Base-by-base conservation (phyloP, 176 grass and related monocot species). In the Carex littledalei region DNA sequence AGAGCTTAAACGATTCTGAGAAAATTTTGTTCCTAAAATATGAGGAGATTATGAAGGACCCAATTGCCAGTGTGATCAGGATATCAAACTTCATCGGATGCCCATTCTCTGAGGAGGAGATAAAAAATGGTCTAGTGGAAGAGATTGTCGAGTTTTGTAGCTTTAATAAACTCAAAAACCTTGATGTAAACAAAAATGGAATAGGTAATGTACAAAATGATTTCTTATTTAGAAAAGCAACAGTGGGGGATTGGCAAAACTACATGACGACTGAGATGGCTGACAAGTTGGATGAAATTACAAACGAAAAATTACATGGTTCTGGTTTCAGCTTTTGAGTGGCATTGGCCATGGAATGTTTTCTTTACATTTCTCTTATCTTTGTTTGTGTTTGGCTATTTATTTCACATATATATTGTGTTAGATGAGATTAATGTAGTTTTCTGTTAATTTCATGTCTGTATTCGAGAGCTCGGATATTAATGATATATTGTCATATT, bases 1-100 rank as follows among this genome's bases (percentile, higher is more conserved):
- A 35, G 26, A 82, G 78, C 3, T 0, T 62, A 52, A 34, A 39
- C n/a, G 62, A 9, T 14, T 63, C 85, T 2, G 52, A 73, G 41
- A 74, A n/a, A 10, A 58, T 87, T 10, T 2, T 87, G 32, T 82
- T 87, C 49, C 21, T 87, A 9, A 20, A 57, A 5, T 87, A 87
- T 52, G 78, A 87, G 21, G 62, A 87, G 5, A 60, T 87, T 63
- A 26, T 87, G 0, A 34, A 89, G 0, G 24, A 71, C 15, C 71
- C 71, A 20, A 47, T 76, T 7, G 37, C 10, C 3, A 15, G 47
- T 21, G 31, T 76, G 18, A 76, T n/a, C 11, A 41, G 71, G 47
- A 16, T 76, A 50, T 18, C 71, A 50, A 34, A 53, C 7, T 76
- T 76, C 21, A 22, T 53, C 0, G 71, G 71, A 47, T 76, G 1